A percentile compares a stretch with the other conserved stretches of the same genome.
phyloP scores from a whole-genome alignment of 1,139 yeast genomes.

The Protomyces lactucae-debilis region DNA sequence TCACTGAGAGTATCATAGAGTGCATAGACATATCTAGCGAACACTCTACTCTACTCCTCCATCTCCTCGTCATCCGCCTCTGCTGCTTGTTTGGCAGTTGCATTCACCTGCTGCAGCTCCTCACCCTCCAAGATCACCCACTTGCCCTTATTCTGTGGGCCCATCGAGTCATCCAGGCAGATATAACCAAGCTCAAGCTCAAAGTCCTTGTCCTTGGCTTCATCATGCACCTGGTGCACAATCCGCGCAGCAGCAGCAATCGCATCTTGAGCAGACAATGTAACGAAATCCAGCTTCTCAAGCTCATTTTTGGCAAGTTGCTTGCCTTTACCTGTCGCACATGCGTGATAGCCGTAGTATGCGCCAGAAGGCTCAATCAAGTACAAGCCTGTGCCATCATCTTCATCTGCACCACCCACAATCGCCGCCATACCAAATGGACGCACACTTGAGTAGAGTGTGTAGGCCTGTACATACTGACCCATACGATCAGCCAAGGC shows the following conservation, averaged over 20 bases:
- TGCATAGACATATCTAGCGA: too few species aligned
- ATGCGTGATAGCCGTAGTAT: slow-evolving; percentile 73
- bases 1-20: too few species aligned
- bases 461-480: slow-evolving; percentile 88
- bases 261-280: slow-evolving; percentile 70
- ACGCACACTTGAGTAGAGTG: slow-evolving; percentile 92
- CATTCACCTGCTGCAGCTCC: slow-evolving; percentile 64
- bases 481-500: slow-evolving; percentile 85
- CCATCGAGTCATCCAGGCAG: slow-evolving; percentile 44
- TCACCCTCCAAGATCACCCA: slow-evolving; percentile 70
- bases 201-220: slow-evolving; percentile 93
- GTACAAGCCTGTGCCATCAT: slow-evolving; percentile 81
- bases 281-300: slow-evolving; percentile 76
- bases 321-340: slow-evolving; percentile 97
- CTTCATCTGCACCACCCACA: slow-evolving; percentile 80
- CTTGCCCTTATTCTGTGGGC: slow-evolving; percentile 8
- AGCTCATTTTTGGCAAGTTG: slow-evolving; percentile 94
- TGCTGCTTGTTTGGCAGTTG: slow-evolving; percentile 78
- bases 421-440: slow-evolving; percentile 94
- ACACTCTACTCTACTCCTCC: background rate
- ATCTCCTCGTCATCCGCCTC: slow-evolving; percentile 65
- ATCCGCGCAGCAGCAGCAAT: slow-evolving; percentile 91
- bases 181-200: slow-evolving; percentile 94
- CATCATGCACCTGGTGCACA: slow-evolving; percentile 92
- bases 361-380: slow-evolving; percentile 98